Evolutionary conservation across 2,329 filamentous ascomycete genomes (phyloP), one percentile per base, ranked within the genome.

Genomic region (Immersiporthe knoxdaviesiana): DNA sequence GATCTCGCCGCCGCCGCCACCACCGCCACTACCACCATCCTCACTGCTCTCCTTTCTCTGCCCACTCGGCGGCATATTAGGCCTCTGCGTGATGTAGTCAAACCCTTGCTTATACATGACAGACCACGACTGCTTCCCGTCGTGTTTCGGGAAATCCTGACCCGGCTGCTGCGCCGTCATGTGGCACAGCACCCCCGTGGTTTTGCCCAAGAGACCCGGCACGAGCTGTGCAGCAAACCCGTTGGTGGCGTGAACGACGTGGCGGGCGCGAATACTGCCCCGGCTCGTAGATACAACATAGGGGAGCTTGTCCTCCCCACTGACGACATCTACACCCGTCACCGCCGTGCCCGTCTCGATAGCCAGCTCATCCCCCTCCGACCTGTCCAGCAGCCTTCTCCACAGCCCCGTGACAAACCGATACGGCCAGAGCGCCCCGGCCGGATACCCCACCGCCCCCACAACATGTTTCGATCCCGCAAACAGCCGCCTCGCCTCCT

Each of bases 161-260:
- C 81, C 81, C 0, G 84, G 82, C 1, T 76, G 74, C 72, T 87
- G 84, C 0, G 83, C 82, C 0, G 83, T 81, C 84, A 87, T 87
- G 68, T 85, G 83, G 5, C 78, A 84, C 3, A 83, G 76, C 0
- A 81, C 70, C 0, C 84, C 80, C 0, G 82, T 80, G n/a, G 86
- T 74, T 56, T 80, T 81, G 11, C 81, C 80, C 3, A 80, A 78
- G 1, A 88, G 77, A 0, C 79, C 81, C 0, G 87, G 85, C 2
- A 89, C 73, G 0, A 89, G 81, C 64, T 87, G 82, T 0, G 82
- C 76, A 0, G 84, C 80, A 71, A 84, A 84, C 6, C 79, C 85
- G 71, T 90, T 89, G 1, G 86, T 90, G 10, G 85, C 85, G 71
- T 90, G 85, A 2, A 90, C 79, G 1, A 90, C 78, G 65, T 89